These are phyloP conservation scores for Turnera subulata DNA, from an alignment of 345 rosid genomes.

Conservation along the genomic window DNA sequence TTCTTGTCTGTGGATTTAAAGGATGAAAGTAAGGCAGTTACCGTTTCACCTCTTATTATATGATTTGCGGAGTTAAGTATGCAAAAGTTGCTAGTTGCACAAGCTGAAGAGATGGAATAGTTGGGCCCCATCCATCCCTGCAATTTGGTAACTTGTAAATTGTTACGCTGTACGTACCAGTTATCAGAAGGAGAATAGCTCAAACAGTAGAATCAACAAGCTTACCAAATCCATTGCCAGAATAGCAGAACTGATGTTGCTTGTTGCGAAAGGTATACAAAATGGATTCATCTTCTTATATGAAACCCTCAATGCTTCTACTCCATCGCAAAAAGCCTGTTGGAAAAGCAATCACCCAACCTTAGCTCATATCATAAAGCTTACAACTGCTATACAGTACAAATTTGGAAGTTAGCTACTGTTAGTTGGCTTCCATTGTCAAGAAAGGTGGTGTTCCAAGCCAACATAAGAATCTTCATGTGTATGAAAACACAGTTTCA, in stretches of 20 bases:
- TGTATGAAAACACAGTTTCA: not conserved
- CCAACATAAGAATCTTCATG: not conserved
- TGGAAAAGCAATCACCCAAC: too few relatives aligned
- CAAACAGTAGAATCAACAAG: not conserved
- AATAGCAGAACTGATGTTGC: too few relatives aligned
- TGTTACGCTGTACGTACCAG: too few relatives aligned
- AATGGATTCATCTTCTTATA: too few relatives aligned
- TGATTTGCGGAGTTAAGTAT: slow-evolving; percentile 81
- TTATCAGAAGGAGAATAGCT: too few relatives aligned
- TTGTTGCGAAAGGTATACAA: too few relatives aligned
- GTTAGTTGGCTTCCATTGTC: too few relatives aligned
- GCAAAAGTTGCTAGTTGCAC: slow-evolving; percentile 87
- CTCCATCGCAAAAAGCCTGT: too few relatives aligned
- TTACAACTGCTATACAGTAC: too few relatives aligned
- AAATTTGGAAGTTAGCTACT: too few relatives aligned
- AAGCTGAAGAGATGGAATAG: slow-evolving; percentile 82
- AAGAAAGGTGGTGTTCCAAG: slow-evolving; percentile 26
- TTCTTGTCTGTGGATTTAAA: not conserved
- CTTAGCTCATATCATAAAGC: too few relatives aligned
- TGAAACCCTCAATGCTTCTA: too few relatives aligned
- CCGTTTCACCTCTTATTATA: slow-evolving; percentile 83
- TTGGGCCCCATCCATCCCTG: slow-evolving; percentile 98
- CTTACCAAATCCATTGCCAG: slow-evolving; percentile 65
- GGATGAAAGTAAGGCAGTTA: slow-evolving; percentile 33
- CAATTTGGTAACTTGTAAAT: slow-evolving; percentile 1